These are phyloP conservation scores for Trypanosoma platydactyli DNA, from an alignment of 208 protist genomes.

Conservation along the genomic window DNA sequence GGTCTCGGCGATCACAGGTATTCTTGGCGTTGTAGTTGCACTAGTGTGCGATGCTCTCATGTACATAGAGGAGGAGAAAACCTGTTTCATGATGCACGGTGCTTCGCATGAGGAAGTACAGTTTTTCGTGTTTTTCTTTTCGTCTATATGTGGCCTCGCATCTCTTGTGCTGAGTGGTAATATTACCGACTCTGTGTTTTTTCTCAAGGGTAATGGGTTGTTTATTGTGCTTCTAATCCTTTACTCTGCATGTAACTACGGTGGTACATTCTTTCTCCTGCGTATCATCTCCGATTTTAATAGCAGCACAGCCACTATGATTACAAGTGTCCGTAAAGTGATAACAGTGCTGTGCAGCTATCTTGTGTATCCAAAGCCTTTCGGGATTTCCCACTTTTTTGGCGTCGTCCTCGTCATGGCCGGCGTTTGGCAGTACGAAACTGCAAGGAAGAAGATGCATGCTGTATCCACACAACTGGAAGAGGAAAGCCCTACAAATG, in stretches of 20 bases:
- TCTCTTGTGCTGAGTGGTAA: slow-evolving; percentile 13
- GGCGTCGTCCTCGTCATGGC: slow-evolving; percentile 37
- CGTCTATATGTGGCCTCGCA: slow-evolving; percentile 16
- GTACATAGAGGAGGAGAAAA: slow-evolving; percentile 54
- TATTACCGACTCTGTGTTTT: not conserved
- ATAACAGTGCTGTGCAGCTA: slow-evolving; percentile 62
- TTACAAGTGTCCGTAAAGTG: slow-evolving; percentile 73
- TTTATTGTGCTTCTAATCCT: slow-evolving; percentile 32
- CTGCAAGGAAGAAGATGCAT: slow-evolving; percentile 27
- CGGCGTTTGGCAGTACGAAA: slow-evolving; percentile 43
- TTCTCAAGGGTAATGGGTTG: slow-evolving; percentile 1
- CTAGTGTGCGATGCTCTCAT: slow-evolving; percentile 48
- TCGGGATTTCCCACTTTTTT: slow-evolving; percentile 35
- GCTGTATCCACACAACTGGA: not conserved
- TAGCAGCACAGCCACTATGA: slow-evolving; percentile 49
- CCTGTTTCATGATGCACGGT: slow-evolving; percentile 37
- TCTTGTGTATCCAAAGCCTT: slow-evolving; percentile 44
- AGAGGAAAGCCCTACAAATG: not conserved
- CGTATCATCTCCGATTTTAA: slow-evolving; percentile 48
- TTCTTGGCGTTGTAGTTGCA: slow-evolving; percentile 37
- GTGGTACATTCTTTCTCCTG: slow-evolving; percentile 49
- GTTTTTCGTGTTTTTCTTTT: slow-evolving; percentile 29
- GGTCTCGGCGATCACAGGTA: slow-evolving; percentile 26
- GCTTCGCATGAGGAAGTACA: slow-evolving; percentile 28
- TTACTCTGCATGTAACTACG: slow-evolving; percentile 28